Percentiles rank a stretch among this genome's conserved stretches.
These are phyloP conservation scores for Chalaropsis ovoidea DNA, from an alignment of 2,329 filamentous ascomycete genomes.

Conservation along the genomic window DNA sequence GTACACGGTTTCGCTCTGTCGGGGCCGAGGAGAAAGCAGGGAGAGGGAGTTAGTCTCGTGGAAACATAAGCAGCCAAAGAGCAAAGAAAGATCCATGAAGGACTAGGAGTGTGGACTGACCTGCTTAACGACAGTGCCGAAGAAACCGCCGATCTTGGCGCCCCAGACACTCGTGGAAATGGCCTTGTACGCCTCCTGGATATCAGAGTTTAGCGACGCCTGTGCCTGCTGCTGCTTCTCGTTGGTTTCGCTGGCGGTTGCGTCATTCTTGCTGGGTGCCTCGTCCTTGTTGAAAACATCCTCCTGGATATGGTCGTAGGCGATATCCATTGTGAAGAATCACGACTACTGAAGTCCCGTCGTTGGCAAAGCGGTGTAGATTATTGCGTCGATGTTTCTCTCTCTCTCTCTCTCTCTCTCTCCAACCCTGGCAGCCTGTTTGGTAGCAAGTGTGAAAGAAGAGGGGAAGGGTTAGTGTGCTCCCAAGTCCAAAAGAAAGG, in stretches of 20 bases:
- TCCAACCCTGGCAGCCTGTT: neutral
- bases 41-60: neutral
- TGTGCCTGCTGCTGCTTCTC: slow-evolving; percentile 35
- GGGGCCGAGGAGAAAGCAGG: neutral
- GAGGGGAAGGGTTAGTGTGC: neutral
- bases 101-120: slow-evolving; percentile 34
- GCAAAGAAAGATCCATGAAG: too few species aligned
- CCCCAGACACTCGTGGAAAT: slow-evolving; percentile 91
- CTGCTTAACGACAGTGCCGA: slow-evolving; percentile 89
- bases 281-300: slow-evolving; percentile 56
- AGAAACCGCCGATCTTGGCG: slow-evolving; percentile 72
- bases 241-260: slow-evolving; percentile 30
- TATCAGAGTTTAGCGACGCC: slow-evolving; percentile 66
- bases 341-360: neutral
- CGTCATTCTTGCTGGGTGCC: slow-evolving; percentile 29
- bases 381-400: neutral
- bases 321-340: slow-evolving; percentile 65
- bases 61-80: neutral
- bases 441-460: neutral
- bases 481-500: neutral
- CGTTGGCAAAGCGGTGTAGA: neutral
- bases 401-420: neutral
- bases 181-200: slow-evolving; percentile 91
- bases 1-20: slow-evolving; percentile 67
- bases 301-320: slow-evolving; percentile 94